Percentiles rank a stretch among this genome's conserved stretches.
Evolutionary conservation across 768 basidiomycete genomes (phyloP).

Genomic region (Lactarius hatsudake): DNA sequence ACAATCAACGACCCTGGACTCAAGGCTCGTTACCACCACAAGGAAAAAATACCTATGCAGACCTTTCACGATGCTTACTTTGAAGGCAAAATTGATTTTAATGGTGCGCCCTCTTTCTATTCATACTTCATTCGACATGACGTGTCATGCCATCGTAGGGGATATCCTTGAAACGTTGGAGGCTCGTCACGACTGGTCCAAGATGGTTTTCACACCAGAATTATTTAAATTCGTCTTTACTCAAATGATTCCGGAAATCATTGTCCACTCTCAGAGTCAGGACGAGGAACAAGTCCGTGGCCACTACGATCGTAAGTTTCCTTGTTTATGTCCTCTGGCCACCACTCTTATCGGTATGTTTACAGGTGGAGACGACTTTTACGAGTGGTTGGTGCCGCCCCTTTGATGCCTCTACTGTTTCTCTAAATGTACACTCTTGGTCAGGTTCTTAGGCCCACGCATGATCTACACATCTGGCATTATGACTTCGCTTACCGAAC

Average conservation of each 20-base stretch:
- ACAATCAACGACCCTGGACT: conserved; percentile 83
- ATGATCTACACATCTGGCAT: conserved; percentile 99
- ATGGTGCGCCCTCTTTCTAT: conserved; percentile 52
- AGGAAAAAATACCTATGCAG: conserved; percentile 96
- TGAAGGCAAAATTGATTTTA: conserved; percentile 93
- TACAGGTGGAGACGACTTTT: conserved; percentile 91
- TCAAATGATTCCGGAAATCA: conserved; percentile 87
- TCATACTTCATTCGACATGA: conserved; percentile 18
- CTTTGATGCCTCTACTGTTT: not conserved
- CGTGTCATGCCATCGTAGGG: conserved; percentile 44
- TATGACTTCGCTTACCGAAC: conserved; percentile 60
- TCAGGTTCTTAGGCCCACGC: conserved; percentile 87
- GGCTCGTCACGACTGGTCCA: conserved; percentile 93
- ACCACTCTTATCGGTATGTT: conserved; percentile 11
- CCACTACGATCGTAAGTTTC: conserved; percentile 82
- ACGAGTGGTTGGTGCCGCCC: conserved; percentile 59
- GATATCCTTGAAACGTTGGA: conserved; percentile 94
- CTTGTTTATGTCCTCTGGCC: conserved; percentile 11
- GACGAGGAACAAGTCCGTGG: conserved; percentile 95
- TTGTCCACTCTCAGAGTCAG: conserved; percentile 85
- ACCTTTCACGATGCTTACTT: conserved; percentile 97
- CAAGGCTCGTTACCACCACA: conserved; percentile 73
- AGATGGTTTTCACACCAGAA: conserved; percentile 85
- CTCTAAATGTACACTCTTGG: not conserved
- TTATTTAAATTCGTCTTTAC: conserved; percentile 93